phyloP scores from a whole-genome alignment of 129 eudicot genomes.

The Flaveria linearis region DNA sequence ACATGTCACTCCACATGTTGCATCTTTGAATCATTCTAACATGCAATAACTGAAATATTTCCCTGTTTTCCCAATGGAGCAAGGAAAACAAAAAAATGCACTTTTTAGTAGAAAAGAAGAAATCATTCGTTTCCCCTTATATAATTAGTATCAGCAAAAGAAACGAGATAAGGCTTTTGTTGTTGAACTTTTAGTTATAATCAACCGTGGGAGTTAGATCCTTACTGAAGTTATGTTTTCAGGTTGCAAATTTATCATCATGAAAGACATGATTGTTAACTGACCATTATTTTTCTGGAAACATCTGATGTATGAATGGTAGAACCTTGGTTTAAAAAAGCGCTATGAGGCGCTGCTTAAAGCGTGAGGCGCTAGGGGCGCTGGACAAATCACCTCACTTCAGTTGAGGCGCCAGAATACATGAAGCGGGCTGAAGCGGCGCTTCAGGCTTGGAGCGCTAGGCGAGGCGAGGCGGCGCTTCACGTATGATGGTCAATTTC shows the following conservation, averaged over 20 bases:
- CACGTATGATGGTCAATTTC: no score
- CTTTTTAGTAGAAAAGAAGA: slow-evolving; percentile 10
- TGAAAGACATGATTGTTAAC: neutral
- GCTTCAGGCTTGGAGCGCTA: no score
- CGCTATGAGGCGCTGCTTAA: no score
- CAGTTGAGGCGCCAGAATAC: no score
- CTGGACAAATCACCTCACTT: no score
- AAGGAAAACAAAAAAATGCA: slow-evolving; percentile 19
- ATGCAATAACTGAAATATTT: slow-evolving; percentile 17
- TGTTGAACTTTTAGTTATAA: slow-evolving; percentile 4
- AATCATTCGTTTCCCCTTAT: neutral
- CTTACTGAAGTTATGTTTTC: neutral
- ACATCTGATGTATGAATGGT: slow-evolving; percentile 20
- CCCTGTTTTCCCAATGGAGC: slow-evolving; percentile 10
- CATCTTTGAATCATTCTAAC: slow-evolving; percentile 28
- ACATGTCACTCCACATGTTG: slow-evolving; percentile 19
- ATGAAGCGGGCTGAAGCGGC: no score
- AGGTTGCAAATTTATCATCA: neutral
- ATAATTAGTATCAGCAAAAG: neutral
- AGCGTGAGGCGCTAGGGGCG: no score
- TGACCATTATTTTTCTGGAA: slow-evolving; percentile 15
- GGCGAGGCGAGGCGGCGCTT: no score
- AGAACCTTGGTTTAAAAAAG: no score
- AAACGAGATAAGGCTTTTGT: neutral
- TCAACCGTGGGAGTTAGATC: neutral